These are phyloP conservation scores for Neospora caninum DNA, from an alignment of 169 alveolate genomes.

Conservation along the genomic window DNA sequence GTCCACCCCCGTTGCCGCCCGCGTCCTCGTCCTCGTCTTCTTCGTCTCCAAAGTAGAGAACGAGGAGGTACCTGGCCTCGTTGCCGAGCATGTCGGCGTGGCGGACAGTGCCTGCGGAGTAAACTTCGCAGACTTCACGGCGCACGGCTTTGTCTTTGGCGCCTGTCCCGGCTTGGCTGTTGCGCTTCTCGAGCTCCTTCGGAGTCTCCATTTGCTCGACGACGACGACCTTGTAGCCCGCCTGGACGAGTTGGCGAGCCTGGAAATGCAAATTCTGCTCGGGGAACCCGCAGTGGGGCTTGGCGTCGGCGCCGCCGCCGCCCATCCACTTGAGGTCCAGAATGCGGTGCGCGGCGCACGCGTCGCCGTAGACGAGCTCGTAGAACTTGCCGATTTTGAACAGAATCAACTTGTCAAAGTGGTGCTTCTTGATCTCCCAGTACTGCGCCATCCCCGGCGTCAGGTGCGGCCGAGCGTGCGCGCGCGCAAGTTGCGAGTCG, in stretches of 20 bases:
- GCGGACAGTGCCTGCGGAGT: constrained; percentile 61
- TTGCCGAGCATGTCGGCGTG: constrained; percentile 65
- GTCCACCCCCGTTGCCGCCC: not conserved
- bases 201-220: constrained; percentile 99
- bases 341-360: constrained; percentile 92
- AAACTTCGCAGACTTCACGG: constrained; percentile 68
- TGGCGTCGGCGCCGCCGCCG: constrained; percentile 66
- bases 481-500: constrained; percentile 1
- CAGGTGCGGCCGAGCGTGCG: constrained; percentile 75
- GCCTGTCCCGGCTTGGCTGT: constrained; percentile 82
- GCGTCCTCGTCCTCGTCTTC: constrained; percentile 17
- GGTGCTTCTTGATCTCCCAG: constrained; percentile 95
- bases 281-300: constrained; percentile 99
- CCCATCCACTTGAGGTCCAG: constrained; percentile 99
- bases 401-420: constrained; percentile 95
- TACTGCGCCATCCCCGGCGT: constrained; percentile 98
- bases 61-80: constrained; percentile 13
- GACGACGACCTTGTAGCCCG: constrained; percentile 97
- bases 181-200: constrained; percentile 85
- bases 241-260: constrained; percentile 89
- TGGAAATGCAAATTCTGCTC: constrained; percentile 95
- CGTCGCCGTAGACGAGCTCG: constrained; percentile 94
- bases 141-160: constrained; percentile 85
- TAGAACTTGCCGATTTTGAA: constrained; percentile 96
- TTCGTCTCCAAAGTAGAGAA: constrained; percentile 22